Evolutionary conservation across 345 rosid genomes (phyloP), one percentile per base, ranked within the genome.

Genomic region (Iberis pinnata): DNA sequence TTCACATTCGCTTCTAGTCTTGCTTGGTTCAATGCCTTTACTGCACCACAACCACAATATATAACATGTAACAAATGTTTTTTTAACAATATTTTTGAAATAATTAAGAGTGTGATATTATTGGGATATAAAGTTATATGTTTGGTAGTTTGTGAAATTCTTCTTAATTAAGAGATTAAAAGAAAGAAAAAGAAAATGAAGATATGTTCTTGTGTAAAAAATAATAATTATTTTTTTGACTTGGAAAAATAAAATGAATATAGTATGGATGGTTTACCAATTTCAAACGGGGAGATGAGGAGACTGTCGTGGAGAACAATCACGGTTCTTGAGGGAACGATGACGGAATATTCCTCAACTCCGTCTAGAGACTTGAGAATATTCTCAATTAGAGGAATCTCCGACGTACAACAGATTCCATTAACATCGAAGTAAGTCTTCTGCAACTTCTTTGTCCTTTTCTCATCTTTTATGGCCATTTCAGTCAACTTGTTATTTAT

Each of bases 401-500:
- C 98, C 2, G 98, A 90, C 1, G 98, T 65, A 61, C 98, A 92
- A 53, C 98, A 92, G 0, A 92, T 56, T 2, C 96, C 98, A 29
- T 83, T 10, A 14, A 88, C 95, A 47, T 92, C 98, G 22, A 85
- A 83, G 64, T 92, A 88, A 72, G 89, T 92, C 58, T 87, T 92
- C 55, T 81, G 86, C 42, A 39, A 43, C 66, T 72, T 79, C 13
- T 26, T 43, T n/a, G 33, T 53, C 42, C 32, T 37, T n/a, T 47
- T 52, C n/a, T 47, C 54, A n/a, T 20, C 58, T 49, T 61, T 55
- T 58, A 44, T 58, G n/a, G 56, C 50, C 67, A 60, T 43, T 45
- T 17, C n/a, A n/a, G n/a, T n/a, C n/a, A n/a, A n/a, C n/a, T n/a
- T n/a, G n/a, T n/a, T n/a, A n/a, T n/a, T n/a, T n/a, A n/a, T n/a